These are phyloP conservation scores for Rugonectria rugulosa DNA, from an alignment of 2,329 filamentous ascomycete species.

Conservation along the genomic window DNA sequence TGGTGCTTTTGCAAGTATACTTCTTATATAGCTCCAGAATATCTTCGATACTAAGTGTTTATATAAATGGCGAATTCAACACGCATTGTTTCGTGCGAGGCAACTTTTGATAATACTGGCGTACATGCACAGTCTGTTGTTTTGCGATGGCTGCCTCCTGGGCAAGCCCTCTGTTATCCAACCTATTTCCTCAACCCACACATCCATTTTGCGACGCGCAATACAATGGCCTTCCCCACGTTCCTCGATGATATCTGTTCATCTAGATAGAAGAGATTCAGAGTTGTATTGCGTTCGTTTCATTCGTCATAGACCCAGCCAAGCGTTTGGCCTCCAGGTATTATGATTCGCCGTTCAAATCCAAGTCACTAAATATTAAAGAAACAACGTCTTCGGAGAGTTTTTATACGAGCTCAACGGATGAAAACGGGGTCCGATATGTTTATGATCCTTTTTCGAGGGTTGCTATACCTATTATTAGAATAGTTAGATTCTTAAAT, in stretches of 20 bases:
- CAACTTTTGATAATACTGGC: not conserved
- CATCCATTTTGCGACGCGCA: not conserved
- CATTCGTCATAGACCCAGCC: not conserved
- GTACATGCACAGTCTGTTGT: not conserved
- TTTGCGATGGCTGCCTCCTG: not conserved
- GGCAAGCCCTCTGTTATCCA: no score
- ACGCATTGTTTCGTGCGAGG: no score
- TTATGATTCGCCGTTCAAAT: not conserved
- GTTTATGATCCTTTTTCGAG: not conserved
- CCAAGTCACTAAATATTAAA: no score
- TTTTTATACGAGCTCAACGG: no score
- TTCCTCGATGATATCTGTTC: not conserved
- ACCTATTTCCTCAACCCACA: no score
- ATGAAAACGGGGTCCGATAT: no score
- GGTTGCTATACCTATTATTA: slow-evolving; percentile 7
- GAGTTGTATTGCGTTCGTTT: not conserved
- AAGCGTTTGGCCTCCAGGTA: not conserved
- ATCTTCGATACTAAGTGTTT: no score
- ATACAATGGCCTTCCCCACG: not conserved
- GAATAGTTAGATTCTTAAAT: not conserved
- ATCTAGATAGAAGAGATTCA: not conserved
- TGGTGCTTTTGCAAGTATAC: no score
- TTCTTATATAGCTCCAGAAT: no score
- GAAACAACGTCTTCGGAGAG: no score
- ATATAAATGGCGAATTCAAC: no score